Evolutionary conservation across 805 yeast species (phyloP), one percentile per base, ranked within the genome.

Genomic region (Cyberlindnera euphorbiae): DNA sequence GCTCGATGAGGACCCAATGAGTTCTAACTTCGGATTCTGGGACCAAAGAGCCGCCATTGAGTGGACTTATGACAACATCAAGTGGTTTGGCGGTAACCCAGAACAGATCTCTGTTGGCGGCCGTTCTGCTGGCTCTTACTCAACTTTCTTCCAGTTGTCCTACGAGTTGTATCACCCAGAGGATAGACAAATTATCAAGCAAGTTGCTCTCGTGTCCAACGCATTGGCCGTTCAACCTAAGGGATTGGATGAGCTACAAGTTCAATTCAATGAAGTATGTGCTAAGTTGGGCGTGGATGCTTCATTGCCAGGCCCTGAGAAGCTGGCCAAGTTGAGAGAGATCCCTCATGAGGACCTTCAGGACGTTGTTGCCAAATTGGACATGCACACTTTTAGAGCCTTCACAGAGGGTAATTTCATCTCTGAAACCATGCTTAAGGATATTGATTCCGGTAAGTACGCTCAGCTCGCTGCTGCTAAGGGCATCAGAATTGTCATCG

Each of bases 61-160:
- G 41, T 73, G 78, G 79, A 63, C 63, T 5, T 58, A 60, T 31
- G 46, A 56, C 35, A 52, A 69, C 46, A 71, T 73, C 37, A 36
- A 40, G 22, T 47, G 62, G 27, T 69, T 72, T 49, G 76, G 76
- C 12, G 77, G 77, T 17, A 64, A 73, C 45, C 56, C 66, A 0
- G 55, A 53, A n/a, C 51, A 56, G 30, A 59, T 73, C 25, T 63
- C 75, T 0, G 55, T 70, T 26, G 60, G 66, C 22, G 78, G 78
- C 7, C 60, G 70, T 31, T 60, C 69, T 27, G 73, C 77, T 5
- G 79, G 78, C 4, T 58, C 69, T n/a, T 59, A 63, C 38, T 61
- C 68, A 12, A 57, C 69, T 3, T 62, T 63, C 33, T 64, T 60
- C 45, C 72, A 67, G 43, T 38, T 66, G 18, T 63, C 63, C 1